Conservation (phyloP, 2,329 filamentous ascomycete species). For the Zasmidium citrigriseum region DNA sequence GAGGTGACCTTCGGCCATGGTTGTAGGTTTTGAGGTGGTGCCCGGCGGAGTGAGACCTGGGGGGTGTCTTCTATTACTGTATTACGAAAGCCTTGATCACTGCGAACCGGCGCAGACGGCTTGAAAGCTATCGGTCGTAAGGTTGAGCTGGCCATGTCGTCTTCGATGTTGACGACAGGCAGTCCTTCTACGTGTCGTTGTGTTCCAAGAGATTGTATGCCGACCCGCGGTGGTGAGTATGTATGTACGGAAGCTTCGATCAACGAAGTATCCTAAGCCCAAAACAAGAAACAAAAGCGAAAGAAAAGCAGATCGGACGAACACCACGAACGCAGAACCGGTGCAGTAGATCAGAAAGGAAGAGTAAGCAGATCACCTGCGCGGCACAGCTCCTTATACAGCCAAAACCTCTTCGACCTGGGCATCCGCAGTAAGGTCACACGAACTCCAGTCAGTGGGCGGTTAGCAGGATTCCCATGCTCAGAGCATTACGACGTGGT, state of each 20-base stretch:
- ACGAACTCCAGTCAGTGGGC: conserved; percentile 24
- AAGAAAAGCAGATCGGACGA: conserved; percentile 26
- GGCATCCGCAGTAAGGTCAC: conserved; percentile 24
- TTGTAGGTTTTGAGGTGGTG: conserved; percentile 36
- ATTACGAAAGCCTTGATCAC: conserved; percentile 58
- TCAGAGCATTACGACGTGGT: conserved; percentile 26
- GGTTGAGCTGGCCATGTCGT: conserved; percentile 42
- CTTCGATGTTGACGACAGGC: not conserved
- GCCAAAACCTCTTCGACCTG: conserved; percentile 11
- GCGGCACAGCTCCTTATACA: conserved; percentile 32
- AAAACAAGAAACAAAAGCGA: conserved; percentile 23
- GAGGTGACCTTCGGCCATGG: conserved; percentile 40
- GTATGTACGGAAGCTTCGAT: conserved; percentile 44
- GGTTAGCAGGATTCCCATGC: conserved; percentile 28
- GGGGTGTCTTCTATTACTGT: conserved; percentile 63
- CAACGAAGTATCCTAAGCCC: conserved; percentile 38
- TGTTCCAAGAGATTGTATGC: conserved; percentile 26
- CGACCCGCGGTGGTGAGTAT: conserved; percentile 50
- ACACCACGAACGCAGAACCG: conserved; percentile 22
- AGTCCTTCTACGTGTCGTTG: not conserved
- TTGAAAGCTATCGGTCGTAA: conserved; percentile 54
- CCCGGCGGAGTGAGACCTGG: conserved; percentile 35
- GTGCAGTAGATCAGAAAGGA: conserved; percentile 22
- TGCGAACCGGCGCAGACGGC: conserved; percentile 58
- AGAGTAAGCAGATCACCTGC: conserved; percentile 19